Evolutionary conservation across 2,329 filamentous ascomycete species (phyloP).

Genomic region (Dendrostoma leiphaemia): DNA sequence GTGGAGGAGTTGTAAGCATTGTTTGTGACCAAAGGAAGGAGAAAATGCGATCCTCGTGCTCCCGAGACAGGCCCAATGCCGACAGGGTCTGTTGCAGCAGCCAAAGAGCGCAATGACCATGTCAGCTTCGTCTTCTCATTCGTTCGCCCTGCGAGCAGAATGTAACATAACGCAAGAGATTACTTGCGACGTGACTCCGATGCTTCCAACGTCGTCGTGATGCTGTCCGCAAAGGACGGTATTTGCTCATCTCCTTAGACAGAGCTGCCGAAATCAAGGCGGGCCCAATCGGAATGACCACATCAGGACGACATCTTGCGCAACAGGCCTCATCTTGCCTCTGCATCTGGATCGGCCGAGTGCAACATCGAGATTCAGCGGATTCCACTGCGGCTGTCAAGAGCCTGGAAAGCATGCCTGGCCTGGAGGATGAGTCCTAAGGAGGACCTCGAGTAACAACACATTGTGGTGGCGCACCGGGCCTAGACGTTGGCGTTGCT

Average conservation of each 20-base stretch:
- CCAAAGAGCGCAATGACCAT: too few relatives aligned
- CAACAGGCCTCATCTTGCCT: not conserved
- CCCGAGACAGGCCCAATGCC: too few relatives aligned
- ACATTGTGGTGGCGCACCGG: not conserved
- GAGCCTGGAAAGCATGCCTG: not conserved
- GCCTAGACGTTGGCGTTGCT: not conserved
- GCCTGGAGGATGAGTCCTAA: not conserved
- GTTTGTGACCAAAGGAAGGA: too few relatives aligned
- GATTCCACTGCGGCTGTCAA: not conserved
- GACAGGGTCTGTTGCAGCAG: too few relatives aligned
- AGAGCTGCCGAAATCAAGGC: slow-evolving; percentile 2
- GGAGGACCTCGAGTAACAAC: not conserved
- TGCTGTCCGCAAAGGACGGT: too few relatives aligned
- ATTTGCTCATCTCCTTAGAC: not conserved
- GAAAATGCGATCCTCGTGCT: too few relatives aligned
- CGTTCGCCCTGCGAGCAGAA: too few relatives aligned
- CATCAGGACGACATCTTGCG: not conserved
- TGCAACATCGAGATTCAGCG: not conserved
- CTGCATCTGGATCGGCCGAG: too few relatives aligned
- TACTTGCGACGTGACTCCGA: not conserved
- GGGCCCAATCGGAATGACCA: not conserved
- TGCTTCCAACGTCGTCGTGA: too few relatives aligned
- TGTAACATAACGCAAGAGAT: not conserved
- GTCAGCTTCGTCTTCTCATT: too few relatives aligned
- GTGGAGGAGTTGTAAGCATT: too few relatives aligned